These are phyloP conservation scores for Protomyces macrosporus DNA, from an alignment of 1,139 yeast genomes.

Conservation along the genomic window DNA sequence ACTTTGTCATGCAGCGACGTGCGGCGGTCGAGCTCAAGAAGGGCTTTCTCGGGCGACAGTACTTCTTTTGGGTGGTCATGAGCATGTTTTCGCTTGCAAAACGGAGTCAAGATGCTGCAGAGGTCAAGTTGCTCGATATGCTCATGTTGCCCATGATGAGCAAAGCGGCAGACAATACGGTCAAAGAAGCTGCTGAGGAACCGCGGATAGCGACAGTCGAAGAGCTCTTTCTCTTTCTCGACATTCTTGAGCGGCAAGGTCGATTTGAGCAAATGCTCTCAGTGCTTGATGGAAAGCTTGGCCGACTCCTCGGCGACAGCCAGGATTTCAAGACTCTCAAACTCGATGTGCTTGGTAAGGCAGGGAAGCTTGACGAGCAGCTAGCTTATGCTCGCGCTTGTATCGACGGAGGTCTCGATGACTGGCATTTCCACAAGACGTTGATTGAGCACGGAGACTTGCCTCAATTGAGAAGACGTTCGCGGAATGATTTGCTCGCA, in stretches of 20 bases:
- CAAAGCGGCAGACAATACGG: conserved; percentile 1
- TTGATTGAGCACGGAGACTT: not conserved
- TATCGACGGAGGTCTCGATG: conserved; percentile 17
- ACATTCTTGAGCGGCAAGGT: conserved; percentile 11
- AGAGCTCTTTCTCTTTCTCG: conserved; percentile 27
- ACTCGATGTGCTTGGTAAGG: conserved; percentile 19
- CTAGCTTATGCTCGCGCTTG: not conserved
- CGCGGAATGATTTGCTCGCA: not conserved
- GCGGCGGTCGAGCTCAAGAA: conserved; percentile 26
- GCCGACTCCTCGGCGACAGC: conserved; percentile 6
- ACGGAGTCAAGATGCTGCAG: not conserved
- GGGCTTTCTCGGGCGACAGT: conserved; percentile 20
- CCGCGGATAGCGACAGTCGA: conserved; percentile 13
- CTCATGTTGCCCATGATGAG: conserved; percentile 19
- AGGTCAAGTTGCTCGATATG: conserved; percentile 6
- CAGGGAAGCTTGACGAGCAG: conserved; percentile 1
- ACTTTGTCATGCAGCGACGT: conserved; percentile 4
- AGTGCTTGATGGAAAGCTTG: conserved; percentile 2
- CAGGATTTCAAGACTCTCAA: conserved; percentile 13
- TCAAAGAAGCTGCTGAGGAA: not conserved
- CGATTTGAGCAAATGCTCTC: conserved; percentile 7
- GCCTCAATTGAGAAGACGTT: not conserved
- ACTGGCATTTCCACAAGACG: conserved; percentile 26
- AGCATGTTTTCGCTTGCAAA: conserved; percentile 16
- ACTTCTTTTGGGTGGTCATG: conserved; percentile 16